Conservation (phyloP, 805 yeast genomes). For the Spathaspora hagerdaliae region DNA sequence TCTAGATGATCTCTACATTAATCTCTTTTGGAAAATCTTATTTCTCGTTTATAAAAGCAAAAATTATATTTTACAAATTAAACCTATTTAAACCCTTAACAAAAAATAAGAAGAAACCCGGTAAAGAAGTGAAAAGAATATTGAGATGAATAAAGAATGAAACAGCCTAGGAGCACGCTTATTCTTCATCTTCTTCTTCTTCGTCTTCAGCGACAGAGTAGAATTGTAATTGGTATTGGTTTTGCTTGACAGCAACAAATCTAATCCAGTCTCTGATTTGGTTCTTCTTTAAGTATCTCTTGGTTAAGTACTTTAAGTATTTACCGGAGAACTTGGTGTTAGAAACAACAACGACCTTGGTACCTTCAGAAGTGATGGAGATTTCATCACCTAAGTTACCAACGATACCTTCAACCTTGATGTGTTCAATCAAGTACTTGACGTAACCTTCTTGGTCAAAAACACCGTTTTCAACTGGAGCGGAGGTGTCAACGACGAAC, state of each 20-base stretch:
- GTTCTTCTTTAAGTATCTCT: constrained; percentile 99
- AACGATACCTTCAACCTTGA: constrained; percentile 94
- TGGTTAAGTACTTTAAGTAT: constrained; percentile 98
- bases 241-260: constrained; percentile 92
- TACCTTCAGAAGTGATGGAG: constrained; percentile 80
- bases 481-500: constrained; percentile 93
- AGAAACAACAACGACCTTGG: constrained; percentile 85
- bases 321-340: constrained; percentile 98
- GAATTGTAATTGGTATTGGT: constrained; percentile 97
- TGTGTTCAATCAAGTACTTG: constrained; percentile 97
- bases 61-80: constrained; percentile 1
- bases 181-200: constrained; percentile 90
- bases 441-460: constrained; percentile 97
- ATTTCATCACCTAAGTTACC: constrained; percentile 97
- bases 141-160: not conserved
- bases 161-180: constrained; percentile 22
- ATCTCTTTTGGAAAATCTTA: not conserved
- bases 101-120: not conserved
- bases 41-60: not conserved
- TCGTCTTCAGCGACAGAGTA: constrained; percentile 95
- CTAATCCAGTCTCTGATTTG: constrained; percentile 99
- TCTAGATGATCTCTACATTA: not conserved
- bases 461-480: constrained; percentile 96
- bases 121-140: not conserved
- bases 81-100: constrained; percentile 5